These are phyloP conservation scores for Leccinum angustisporum DNA, from an alignment of 1,284 basidiomycete species.

Conservation along the genomic window DNA sequence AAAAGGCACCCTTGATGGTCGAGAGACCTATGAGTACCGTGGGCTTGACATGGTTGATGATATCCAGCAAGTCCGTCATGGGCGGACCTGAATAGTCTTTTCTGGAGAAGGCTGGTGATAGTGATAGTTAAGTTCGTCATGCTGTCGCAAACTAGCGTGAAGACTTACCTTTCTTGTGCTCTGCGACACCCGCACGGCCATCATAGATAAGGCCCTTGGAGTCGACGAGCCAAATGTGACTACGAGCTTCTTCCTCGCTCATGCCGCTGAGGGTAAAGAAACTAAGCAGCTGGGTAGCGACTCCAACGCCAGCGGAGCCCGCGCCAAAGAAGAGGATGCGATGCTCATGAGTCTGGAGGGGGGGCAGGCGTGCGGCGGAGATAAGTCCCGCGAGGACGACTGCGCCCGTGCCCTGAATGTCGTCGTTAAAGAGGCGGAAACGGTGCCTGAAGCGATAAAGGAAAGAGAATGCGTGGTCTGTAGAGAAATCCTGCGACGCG, in stretches of 20 bases:
- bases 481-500: slow-evolving; percentile 70
- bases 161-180: slow-evolving; percentile 77
- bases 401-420: slow-evolving; percentile 87
- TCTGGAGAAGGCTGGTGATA: slow-evolving; percentile 72
- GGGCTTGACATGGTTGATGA: slow-evolving; percentile 85
- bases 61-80: slow-evolving; percentile 74
- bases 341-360: slow-evolving; percentile 71
- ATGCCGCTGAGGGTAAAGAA: slow-evolving; percentile 85
- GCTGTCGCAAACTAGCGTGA: background rate
- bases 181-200: slow-evolving; percentile 61
- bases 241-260: slow-evolving; percentile 74
- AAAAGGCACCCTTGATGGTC: slow-evolving; percentile 85
- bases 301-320: slow-evolving; percentile 87
- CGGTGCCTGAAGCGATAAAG: slow-evolving; percentile 72
- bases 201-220: slow-evolving; percentile 84
- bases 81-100: slow-evolving; percentile 76
- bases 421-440: slow-evolving; percentile 89
- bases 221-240: slow-evolving; percentile 82
- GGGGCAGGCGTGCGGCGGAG: slow-evolving; percentile 81
- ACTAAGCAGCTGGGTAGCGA: slow-evolving; percentile 85
- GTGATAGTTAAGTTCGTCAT: background rate
- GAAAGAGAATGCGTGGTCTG: slow-evolving; percentile 84
- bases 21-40: slow-evolving; percentile 91
- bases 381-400: slow-evolving; percentile 91
- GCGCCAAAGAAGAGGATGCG: slow-evolving; percentile 91